Base-by-base conservation (phyloP, 352 stramenopile species). In the Aphanomyces cochlioides region DNA sequence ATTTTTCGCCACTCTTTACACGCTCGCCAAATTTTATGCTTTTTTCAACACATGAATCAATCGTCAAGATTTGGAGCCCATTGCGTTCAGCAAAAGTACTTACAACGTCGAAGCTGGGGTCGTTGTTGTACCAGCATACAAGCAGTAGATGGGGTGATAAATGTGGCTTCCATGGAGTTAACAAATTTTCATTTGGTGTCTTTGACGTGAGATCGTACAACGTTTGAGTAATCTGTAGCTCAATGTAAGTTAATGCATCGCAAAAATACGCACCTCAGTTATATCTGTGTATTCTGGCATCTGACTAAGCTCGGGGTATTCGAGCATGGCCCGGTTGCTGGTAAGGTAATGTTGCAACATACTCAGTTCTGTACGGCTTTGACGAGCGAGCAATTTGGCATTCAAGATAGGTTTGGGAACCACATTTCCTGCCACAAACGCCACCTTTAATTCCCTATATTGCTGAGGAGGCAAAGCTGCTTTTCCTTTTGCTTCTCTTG, bases 11-110 rank as follows among this genome's bases (percentile, higher is more conserved):
- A 39, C 75, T 57, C 45, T 87, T 90, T 88, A 28, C 76, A 17
- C 89, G 83, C 37, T 87, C 81, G 43, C 72, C 80, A 63, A 75
- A 71, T 48, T 81, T 82, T 3, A 90, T 63, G 37, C 80, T 83
- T 38, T 89, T 82, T 2, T 90, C 78, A 4, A 85, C 34, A 4
- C 90, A 75, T 12, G 72, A 28, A 7, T 90, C 83, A 4, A 88
- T 37, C 17, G 72, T 74, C 12, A 78, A 7, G 37, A 74, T 78
- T 15, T 73, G 45, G 37, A 90, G 28, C 8, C 47, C 50, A 43
- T 19, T 64, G 34, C 17, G 8, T 15, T 38, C 48, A 5, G 47
- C 64, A 12, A 70, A 17, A 2, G 7, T 13, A 4, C 5, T 40
- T 17, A 50, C 64, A 15, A 70, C 3, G 2, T 5, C 28, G 40